Conservation (phyloP, 345 rosid genomes). For the Rhizophora apiculata region DNA sequence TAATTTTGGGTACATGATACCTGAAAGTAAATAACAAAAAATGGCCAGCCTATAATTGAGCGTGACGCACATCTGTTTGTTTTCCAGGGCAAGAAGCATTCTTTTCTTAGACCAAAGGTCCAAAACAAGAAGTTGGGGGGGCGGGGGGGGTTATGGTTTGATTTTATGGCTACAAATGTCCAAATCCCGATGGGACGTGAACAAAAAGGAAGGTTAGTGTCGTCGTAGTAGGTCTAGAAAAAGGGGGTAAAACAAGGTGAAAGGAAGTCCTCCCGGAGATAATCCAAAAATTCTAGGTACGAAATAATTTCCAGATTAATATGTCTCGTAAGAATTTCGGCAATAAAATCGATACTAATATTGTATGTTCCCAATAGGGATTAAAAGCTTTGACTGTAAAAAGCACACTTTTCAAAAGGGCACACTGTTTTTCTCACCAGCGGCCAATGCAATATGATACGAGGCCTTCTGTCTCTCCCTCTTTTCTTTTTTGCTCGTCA, state of each 20-base stretch:
- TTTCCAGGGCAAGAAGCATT: background rate
- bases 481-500: constrained; percentile 13
- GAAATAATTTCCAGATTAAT: too few species aligned
- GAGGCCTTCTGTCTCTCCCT: constrained; percentile 4
- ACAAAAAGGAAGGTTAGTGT: background rate
- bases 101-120: background rate
- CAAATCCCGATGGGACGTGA: constrained; percentile 10
- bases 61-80: background rate
- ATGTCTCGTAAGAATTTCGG: too few species aligned
- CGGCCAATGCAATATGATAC: background rate
- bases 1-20: too few species aligned
- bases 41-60: too few species aligned
- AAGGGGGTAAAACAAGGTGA: background rate
- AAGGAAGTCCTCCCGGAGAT: background rate
- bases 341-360: too few species aligned
- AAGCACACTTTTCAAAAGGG: background rate
- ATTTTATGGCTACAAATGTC: background rate
- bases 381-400: constrained; percentile 20
- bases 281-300: too few species aligned
- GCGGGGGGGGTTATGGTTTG: background rate
- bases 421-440: constrained; percentile 5
- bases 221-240: background rate
- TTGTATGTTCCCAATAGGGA: background rate
- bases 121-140: too few species aligned
- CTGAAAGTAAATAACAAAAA: too few species aligned